Evolutionary conservation across 495 filamentous ascomycete species (phyloP), one percentile per base, ranked within the genome.

Genomic region (Penicillium bovifimosum): DNA sequence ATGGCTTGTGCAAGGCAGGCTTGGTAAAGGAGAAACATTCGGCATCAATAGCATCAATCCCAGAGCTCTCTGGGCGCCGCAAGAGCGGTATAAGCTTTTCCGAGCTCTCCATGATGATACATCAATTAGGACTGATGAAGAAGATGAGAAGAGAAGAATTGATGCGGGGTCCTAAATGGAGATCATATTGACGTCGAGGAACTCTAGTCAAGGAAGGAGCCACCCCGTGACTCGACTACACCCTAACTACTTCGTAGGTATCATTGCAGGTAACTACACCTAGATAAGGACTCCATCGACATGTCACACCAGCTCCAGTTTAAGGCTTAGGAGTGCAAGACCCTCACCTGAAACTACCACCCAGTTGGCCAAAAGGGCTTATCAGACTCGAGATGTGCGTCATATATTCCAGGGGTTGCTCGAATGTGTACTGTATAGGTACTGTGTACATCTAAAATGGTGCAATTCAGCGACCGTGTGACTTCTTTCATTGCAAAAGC

Each of bases 11-110:
- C 14, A 48, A 59, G n/a, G 49, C 47, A 14, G 69, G 69, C 41
- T 61, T 73, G 18, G 62, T 49, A 45, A 73, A 74, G 4, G 60
- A 69, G 41, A 74, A 74, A 1, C n/a, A n/a, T n/a, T n/a, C n/a
- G n/a, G n/a, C n/a, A n/a, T 51, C 55, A 11, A 58, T n/a, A n/a
- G 61, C 32, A 46, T 74, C 68, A n/a, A 69, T 59, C 0, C 53
- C 60, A 10, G 63, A 66, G 20, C 59, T 69, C 14, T 55, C 42
- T 5, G 64, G 69, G 7, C 67, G 69, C 41, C 70, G 55, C 54
- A 70, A 54, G 10, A 65, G 28, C 6, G 68, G 58, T 8, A 0
- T 35, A 4, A 16, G 8, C 13, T 28, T 27, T 11, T 48, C 18
- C 5, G 17, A 31, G 27, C 9, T 34, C 36, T 50, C 38, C 48